Evolutionary conservation across 768 basidiomycete species (phyloP).

Genomic region (Jaapia argillacea): DNA sequence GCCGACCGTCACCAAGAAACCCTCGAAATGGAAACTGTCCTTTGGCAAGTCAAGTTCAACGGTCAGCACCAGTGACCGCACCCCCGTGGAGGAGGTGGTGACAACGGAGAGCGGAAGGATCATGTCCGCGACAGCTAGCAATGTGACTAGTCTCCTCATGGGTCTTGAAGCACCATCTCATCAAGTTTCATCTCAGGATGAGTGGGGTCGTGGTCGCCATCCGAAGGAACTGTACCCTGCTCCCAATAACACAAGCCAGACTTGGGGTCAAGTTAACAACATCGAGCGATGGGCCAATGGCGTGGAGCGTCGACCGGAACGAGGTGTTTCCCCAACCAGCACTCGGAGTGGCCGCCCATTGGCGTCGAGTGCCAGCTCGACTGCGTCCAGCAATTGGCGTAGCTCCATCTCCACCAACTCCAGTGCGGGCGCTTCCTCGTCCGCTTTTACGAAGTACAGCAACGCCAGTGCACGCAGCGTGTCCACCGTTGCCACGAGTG

Average conservation of each 20-base stretch:
- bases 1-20: conserved; percentile 46
- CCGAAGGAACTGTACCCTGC: not conserved
- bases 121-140: conserved; percentile 65
- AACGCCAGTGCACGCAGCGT: conserved; percentile 59
- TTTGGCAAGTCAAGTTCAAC: conserved; percentile 47
- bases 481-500: conserved; percentile 73
- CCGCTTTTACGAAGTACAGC: conserved; percentile 73
- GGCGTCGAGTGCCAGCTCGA: conserved; percentile 51
- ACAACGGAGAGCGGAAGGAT: conserved; percentile 15
- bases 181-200: not conserved
- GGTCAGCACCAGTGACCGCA: conserved; percentile 7
- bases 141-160: conserved; percentile 71
- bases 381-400: conserved; percentile 66
- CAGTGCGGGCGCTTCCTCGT: conserved; percentile 59
- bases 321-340: conserved; percentile 41
- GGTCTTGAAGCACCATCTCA: conserved; percentile 40
- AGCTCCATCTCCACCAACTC: conserved; percentile 57
- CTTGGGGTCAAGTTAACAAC: not conserved
- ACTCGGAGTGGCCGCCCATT: conserved; percentile 41
- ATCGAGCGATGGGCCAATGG: conserved; percentile 3
- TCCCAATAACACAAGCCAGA: not conserved
- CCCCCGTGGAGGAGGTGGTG: conserved; percentile 4
- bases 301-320: conserved; percentile 12
- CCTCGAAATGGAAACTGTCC: conserved; percentile 79
- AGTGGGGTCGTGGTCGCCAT: not conserved